Conservation (phyloP, 2,329 filamentous ascomycete species). For the Alternaria dauci region DNA sequence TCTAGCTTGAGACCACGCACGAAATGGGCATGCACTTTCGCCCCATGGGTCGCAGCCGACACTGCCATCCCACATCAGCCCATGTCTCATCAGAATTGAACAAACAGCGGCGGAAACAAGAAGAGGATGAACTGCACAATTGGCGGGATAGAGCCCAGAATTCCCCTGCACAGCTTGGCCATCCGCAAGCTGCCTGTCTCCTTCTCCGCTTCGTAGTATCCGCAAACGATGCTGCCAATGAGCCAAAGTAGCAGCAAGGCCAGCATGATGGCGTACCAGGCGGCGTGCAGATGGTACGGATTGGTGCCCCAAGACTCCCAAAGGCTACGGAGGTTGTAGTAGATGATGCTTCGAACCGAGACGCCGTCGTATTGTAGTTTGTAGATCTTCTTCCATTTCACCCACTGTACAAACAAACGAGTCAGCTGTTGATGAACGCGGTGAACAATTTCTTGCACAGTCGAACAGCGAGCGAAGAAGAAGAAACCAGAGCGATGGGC, state of each 20-base stretch:
- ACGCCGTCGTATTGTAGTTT: slow-evolving; percentile 13
- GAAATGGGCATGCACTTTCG: slow-evolving; percentile 4
- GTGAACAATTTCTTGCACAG: neutral
- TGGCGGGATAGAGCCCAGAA: slow-evolving; percentile 16
- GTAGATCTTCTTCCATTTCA: slow-evolving; percentile 2
- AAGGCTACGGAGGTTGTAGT: slow-evolving; percentile 1
- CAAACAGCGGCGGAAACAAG: slow-evolving; percentile 21
- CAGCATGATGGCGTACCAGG: slow-evolving; percentile 16
- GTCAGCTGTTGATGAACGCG: neutral
- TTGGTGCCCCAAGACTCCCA: slow-evolving; percentile 17
- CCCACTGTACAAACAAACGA: neutral
- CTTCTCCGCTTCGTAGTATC: slow-evolving; percentile 9
- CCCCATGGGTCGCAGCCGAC: slow-evolving; percentile 3
- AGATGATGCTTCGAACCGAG: slow-evolving; percentile 1
- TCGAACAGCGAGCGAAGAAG: neutral
- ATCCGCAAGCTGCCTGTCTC: neutral
- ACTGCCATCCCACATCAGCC: slow-evolving; percentile 4
- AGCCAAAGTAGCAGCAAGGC: slow-evolving; percentile 10
- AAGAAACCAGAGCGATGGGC: neutral
- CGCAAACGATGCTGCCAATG: slow-evolving; percentile 13
- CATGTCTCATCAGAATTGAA: slow-evolving; percentile 14
- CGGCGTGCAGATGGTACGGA: slow-evolving; percentile 11
- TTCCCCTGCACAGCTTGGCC: slow-evolving; percentile 11
- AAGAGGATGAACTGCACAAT: slow-evolving; percentile 18
- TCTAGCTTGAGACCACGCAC: neutral